A percentile compares a stretch with the other conserved stretches of the same genome.
These are phyloP conservation scores for Bolboschoenus planiculmis DNA, from an alignment of 176 grass and related monocot genomes.

Conservation along the genomic window DNA sequence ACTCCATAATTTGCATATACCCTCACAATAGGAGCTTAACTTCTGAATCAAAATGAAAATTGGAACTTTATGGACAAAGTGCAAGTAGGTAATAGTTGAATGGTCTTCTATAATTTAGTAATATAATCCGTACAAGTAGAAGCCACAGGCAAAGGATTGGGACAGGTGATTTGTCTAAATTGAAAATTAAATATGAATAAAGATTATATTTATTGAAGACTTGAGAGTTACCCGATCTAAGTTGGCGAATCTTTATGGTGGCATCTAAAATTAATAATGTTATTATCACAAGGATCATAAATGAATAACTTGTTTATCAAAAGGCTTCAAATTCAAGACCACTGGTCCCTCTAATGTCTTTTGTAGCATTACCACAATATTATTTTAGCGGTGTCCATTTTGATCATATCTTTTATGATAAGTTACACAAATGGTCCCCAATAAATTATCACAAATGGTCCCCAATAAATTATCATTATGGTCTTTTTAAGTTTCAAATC, in stretches of 20 bases:
- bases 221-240: neutral
- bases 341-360: neutral
- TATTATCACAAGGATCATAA: neutral
- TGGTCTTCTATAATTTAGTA: neutral
- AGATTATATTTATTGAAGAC: neutral
- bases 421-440: neutral
- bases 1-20: neutral
- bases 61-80: neutral
- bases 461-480: neutral
- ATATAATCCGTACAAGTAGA: neutral
- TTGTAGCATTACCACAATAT: neutral
- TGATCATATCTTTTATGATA: neutral
- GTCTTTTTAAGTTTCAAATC: neutral
- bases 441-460: neutral
- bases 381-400: neutral
- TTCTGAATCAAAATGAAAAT: neutral
- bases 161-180: neutral
- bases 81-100: neutral
- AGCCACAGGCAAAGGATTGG: neutral
- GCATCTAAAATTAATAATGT: neutral
- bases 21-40: neutral
- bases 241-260: neutral
- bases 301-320: neutral
- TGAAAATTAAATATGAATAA: neutral
- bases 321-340: neutral